Base-by-base conservation (phyloP, 2,329 filamentous ascomycete species). In the Diplodia intermedia region DNA sequence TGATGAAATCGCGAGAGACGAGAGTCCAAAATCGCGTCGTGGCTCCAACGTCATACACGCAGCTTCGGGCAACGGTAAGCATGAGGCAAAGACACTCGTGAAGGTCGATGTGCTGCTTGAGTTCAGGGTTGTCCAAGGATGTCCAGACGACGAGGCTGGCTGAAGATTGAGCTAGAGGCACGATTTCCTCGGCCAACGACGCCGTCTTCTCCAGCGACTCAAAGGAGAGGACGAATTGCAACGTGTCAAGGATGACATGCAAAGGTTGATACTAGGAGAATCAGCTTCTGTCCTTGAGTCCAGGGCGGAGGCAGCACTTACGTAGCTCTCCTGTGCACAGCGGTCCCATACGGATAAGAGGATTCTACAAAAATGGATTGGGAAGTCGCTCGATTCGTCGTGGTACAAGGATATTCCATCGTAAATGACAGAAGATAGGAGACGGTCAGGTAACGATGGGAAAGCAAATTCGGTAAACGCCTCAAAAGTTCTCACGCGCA, bases 311-410 rank as follows among this genome's bases (percentile, higher is more conserved):
- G n/a, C 33, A 23, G 7, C 2, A 60, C 69, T 65, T 73, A 79
- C 75, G 73, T 83, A 86, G 71, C 83, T 82, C 72, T 94, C 90
- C 12, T 85, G 81, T 7, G 89, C 79, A 74, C 91, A 93, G 23
- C 83, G 84, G 18, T 83, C 83, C 91, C 92, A 94, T 15, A 94
- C 77, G 18, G 85, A 82, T 61, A 92, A 83, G 23, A 93, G 78
- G 36, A 88, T 81, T 60, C 86, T 82, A 62, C 87, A 88, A 71
- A 93, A 89, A 69, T 89, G 86, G 11, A 89, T 80, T 1, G 90
- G 85, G 3, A 91, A 82, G 60, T 80, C 75, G 80, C 86, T 78
- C 80, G 82, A 60, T 80, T 83, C 65, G 75, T 80, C 66, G 7
- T 76, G 80, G 56, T 79, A 82, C 63, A 82, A 75, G 0, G 89